Evolutionary conservation across 257 asterid genomes (phyloP).

Genomic region (Salvia miltiorrhiza): DNA sequence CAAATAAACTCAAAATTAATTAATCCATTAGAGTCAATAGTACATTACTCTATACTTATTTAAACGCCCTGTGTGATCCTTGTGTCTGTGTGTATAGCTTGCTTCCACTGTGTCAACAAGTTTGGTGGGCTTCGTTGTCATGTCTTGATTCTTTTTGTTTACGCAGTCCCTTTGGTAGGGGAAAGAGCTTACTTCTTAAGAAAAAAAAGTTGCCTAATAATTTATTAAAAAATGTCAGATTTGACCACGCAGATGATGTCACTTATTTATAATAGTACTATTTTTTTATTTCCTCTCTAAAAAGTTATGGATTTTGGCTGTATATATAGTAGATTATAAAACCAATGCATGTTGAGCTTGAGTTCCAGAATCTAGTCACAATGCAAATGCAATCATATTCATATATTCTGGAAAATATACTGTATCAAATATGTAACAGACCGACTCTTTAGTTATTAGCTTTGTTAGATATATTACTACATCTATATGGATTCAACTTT

Average conservation of each 20-base stretch:
- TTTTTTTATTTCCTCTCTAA: background rate
- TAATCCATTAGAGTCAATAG: too few species aligned
- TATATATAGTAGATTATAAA: background rate
- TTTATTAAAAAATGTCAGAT: too few species aligned
- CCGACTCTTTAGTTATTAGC: background rate
- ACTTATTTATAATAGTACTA: background rate
- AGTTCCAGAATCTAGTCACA: background rate
- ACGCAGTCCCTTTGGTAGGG: constrained; percentile 3
- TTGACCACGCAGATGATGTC: background rate
- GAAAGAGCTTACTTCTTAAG: background rate
- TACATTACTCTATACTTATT: too few species aligned
- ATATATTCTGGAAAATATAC: background rate
- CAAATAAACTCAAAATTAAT: too few species aligned
- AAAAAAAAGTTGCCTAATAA: too few species aligned
- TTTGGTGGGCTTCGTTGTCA: background rate
- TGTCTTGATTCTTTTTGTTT: background rate
- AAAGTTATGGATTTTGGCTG: background rate
- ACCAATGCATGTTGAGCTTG: background rate
- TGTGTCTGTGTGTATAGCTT: background rate
- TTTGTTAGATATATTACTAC: background rate
- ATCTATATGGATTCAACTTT: background rate
- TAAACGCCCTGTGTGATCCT: background rate
- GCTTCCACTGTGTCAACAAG: background rate
- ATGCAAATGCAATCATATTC: background rate
- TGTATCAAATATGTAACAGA: background rate